Evolutionary conservation across 352 stramenopile genomes (phyloP).

Genomic region (Pythium rhizo-oryzae): DNA sequence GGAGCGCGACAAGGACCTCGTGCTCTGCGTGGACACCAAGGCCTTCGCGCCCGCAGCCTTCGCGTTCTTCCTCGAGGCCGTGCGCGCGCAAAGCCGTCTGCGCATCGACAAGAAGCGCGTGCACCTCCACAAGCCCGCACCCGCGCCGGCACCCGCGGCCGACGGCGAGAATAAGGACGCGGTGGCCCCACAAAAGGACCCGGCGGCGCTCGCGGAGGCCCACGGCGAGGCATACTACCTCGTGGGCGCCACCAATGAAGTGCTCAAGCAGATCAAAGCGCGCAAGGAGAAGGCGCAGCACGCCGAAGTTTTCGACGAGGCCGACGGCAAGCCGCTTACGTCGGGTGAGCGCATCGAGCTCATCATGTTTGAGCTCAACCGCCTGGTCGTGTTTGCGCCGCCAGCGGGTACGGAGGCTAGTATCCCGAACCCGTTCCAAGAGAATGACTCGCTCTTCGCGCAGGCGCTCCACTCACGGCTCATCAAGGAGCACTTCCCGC

Average conservation of each 20-base stretch:
- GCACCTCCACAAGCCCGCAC: constrained; percentile 31
- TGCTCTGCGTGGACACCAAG: constrained; percentile 75
- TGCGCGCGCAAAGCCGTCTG: constrained; percentile 66
- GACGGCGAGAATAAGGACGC: neutral
- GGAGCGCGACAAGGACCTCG: constrained; percentile 70
- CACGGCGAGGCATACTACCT: constrained; percentile 51
- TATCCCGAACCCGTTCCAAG: constrained; percentile 64
- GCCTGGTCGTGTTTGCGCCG: constrained; percentile 45
- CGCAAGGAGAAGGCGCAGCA: constrained; percentile 54
- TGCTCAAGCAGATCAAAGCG: constrained; percentile 64
- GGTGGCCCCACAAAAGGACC: neutral
- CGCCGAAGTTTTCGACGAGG: constrained; percentile 46
- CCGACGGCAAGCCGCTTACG: constrained; percentile 47
- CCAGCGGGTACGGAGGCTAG: constrained; percentile 21
- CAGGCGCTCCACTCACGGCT: constrained; percentile 71
- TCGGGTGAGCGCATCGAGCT: constrained; percentile 81
- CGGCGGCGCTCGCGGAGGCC: neutral
- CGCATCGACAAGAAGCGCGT: constrained; percentile 49
- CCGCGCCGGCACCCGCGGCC: constrained; percentile 7
- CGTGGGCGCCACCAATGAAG: constrained; percentile 48
- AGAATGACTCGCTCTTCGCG: constrained; percentile 67
- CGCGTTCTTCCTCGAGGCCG: constrained; percentile 71
- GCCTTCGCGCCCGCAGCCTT: constrained; percentile 47
- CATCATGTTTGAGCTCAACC: constrained; percentile 69
- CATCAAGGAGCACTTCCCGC: constrained; percentile 68